Evolutionary conservation across 495 filamentous ascomycete genomes (phyloP).

Genomic region (Penicillium crystallinum): DNA sequence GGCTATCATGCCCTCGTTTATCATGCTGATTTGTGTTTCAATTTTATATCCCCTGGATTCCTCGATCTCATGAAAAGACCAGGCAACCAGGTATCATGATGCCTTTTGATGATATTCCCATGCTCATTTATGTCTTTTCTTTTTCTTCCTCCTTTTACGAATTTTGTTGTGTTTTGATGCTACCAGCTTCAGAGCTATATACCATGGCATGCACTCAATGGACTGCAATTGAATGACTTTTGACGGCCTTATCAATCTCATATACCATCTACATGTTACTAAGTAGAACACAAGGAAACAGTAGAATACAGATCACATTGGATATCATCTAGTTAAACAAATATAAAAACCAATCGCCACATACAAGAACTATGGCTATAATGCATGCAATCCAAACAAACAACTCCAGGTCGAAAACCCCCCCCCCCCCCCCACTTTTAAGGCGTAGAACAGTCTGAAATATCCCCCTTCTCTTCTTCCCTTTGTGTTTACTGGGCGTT

Average conservation of each 20-base stretch:
- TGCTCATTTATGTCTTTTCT: neutral
- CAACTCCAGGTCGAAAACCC: slow-evolving; percentile 23
- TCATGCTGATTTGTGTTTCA: neutral
- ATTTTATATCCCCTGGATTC: neutral
- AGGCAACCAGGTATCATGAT: neutral
- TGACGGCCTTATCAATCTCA: neutral
- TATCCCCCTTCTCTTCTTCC: neutral
- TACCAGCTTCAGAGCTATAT: slow-evolving; percentile 3
- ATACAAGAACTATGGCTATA: slow-evolving; percentile 12
- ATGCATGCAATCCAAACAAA: slow-evolving; percentile 14
- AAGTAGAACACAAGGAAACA: neutral
- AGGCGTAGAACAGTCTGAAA: slow-evolving; percentile 1
- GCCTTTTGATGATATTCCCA: slow-evolving; percentile 5
- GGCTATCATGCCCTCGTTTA: neutral
- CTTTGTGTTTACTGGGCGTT: slow-evolving; percentile 12
- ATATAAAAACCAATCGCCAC: slow-evolving; percentile 13
- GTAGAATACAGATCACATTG: slow-evolving; percentile 30
- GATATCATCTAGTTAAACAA: slow-evolving; percentile 29
- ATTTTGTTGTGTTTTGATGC: neutral
- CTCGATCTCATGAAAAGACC: neutral
- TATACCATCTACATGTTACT: neutral
- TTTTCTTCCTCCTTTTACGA: neutral
- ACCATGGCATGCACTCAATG: neutral
- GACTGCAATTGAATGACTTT: neutral
- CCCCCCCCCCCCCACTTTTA: slow-evolving; percentile 22